Percentiles rank a stretch among this genome's conserved stretches.
Evolutionary conservation across 495 filamentous ascomycete genomes (phyloP).

Genomic region (Penicillium crystallinum): DNA sequence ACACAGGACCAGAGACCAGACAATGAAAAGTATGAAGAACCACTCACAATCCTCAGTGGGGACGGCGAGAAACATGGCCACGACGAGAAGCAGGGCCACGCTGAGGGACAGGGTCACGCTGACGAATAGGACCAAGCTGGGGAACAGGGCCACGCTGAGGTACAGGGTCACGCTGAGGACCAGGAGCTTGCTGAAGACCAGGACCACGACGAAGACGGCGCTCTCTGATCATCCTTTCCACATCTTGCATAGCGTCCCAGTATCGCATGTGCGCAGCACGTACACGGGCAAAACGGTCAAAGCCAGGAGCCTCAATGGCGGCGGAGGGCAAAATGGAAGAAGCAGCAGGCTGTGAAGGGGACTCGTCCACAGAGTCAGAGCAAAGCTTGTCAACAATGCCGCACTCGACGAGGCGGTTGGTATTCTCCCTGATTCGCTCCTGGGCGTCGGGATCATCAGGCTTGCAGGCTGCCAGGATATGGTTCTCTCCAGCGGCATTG

Average conservation of each 20-base stretch:
- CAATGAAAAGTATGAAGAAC: not conserved
- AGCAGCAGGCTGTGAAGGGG: no score
- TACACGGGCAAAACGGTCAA: not conserved
- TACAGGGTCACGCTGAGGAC: not conserved
- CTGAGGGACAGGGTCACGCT: not conserved
- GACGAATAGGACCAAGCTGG: no score
- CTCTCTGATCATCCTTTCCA: not conserved
- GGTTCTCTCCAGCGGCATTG: not conserved
- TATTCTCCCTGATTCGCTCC: not conserved
- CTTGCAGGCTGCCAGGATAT: not conserved
- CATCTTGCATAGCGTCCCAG: not conserved
- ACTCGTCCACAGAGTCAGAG: not conserved
- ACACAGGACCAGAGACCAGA: not conserved
- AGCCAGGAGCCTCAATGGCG: not conserved
- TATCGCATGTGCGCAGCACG: not conserved
- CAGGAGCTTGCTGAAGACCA: not conserved
- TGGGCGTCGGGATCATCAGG: not conserved
- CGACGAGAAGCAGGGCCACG: not conserved
- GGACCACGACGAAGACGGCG: not conserved
- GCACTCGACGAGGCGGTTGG: not conserved
- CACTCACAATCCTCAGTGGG: not conserved
- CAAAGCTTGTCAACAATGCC: not conserved
- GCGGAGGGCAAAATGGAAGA: no score
- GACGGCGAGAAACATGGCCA: not conserved
- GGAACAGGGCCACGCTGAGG: not conserved